Evolutionary conservation across 768 basidiomycete genomes (phyloP).

Genomic region (Lentinula sp.): DNA sequence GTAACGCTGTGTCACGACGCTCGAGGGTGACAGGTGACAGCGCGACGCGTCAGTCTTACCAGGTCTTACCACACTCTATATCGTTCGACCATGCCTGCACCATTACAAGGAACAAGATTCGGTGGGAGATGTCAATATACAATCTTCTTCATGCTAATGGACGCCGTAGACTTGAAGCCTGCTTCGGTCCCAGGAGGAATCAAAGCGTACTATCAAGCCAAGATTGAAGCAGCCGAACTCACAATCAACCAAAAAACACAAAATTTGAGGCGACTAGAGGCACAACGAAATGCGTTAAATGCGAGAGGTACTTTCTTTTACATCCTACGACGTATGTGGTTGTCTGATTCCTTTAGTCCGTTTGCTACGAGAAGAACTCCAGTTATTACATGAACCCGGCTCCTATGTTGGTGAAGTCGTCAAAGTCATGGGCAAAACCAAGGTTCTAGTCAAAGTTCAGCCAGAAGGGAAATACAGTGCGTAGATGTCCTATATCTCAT

Average conservation of each 20-base stretch:
- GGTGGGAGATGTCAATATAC: background rate
- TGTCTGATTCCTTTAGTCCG: slow-evolving; percentile 49
- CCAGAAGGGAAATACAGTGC: slow-evolving; percentile 98
- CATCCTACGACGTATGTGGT: background rate
- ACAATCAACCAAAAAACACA: slow-evolving; percentile 95
- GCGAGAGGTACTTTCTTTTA: slow-evolving; percentile 63
- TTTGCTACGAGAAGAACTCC: slow-evolving; percentile 85
- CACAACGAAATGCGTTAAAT: slow-evolving; percentile 95
- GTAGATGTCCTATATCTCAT: slow-evolving; percentile 21
- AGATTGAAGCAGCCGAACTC: slow-evolving; percentile 90
- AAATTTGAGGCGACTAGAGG: slow-evolving; percentile 91
- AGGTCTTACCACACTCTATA: no score
- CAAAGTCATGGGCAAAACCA: slow-evolving; percentile 99
- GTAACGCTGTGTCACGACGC: background rate
- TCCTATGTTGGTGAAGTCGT: slow-evolving; percentile 97
- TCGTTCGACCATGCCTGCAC: background rate
- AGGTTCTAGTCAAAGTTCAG: slow-evolving; percentile 96
- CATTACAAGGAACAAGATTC: background rate
- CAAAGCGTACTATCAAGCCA: slow-evolving; percentile 91
- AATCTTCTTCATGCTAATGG: background rate
- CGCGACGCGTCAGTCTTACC: slow-evolving; percentile 2
- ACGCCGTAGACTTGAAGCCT: background rate
- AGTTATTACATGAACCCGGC: slow-evolving; percentile 89
- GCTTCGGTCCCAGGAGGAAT: slow-evolving; percentile 48
- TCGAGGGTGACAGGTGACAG: background rate